Evolutionary conservation across 176 grass and related monocot species (phyloP).

Genomic region (Oryza meyeriana): DNA sequence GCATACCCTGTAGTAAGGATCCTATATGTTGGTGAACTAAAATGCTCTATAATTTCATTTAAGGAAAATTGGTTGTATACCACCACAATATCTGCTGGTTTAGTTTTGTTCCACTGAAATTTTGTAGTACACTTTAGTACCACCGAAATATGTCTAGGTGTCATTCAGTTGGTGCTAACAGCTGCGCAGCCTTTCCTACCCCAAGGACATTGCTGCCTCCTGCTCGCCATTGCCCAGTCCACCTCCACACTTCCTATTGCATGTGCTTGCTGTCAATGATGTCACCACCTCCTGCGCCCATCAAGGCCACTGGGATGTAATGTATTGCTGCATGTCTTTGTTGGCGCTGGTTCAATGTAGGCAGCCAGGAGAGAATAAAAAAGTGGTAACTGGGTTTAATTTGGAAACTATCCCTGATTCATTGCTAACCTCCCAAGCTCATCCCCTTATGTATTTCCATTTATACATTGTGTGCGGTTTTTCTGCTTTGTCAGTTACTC

Average conservation of each 20-base stretch:
- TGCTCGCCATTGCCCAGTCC: not conserved
- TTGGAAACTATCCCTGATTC: too few relatives aligned
- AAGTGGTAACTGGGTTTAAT: too few relatives aligned
- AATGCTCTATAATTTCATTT: not conserved
- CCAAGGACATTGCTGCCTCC: not conserved
- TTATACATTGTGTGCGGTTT: too few relatives aligned
- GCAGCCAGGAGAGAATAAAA: too few relatives aligned
- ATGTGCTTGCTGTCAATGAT: not conserved
- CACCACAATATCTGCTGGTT: not conserved
- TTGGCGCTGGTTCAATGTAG: too few relatives aligned
- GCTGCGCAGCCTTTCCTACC: not conserved
- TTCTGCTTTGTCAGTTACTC: too few relatives aligned
- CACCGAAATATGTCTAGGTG: not conserved
- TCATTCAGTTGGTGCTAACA: not conserved
- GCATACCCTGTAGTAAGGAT: not conserved
- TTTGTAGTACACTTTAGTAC: not conserved
- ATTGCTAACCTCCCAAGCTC: too few relatives aligned
- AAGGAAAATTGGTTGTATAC: not conserved
- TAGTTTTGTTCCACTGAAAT: not conserved
- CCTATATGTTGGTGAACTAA: not conserved
- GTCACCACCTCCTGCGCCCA: not conserved
- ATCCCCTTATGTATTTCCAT: too few relatives aligned
- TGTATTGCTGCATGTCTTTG: too few relatives aligned
- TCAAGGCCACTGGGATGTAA: not conserved
- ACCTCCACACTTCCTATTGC: not conserved